These are phyloP conservation scores for Otatea glauca DNA, from an alignment of 176 grass and related monocot species.

Conservation along the genomic window DNA sequence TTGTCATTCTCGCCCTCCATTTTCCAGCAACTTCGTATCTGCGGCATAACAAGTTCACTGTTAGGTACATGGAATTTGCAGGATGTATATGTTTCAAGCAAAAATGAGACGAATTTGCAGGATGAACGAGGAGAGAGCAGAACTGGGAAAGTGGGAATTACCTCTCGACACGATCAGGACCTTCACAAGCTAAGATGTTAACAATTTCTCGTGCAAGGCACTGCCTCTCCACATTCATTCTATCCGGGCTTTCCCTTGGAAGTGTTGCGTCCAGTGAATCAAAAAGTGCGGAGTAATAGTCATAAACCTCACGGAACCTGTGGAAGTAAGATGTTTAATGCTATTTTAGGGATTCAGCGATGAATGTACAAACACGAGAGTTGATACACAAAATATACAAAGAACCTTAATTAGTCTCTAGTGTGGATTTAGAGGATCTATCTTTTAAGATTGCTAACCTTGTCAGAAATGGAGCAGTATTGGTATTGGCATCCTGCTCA, in stretches of 20 bases:
- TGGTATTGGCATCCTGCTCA: conserved; percentile 95
- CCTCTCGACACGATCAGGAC: conserved; percentile 97
- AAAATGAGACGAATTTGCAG: not conserved
- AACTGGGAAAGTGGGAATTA: conserved; percentile 32
- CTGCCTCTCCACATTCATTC: conserved; percentile 96
- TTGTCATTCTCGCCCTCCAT: conserved; percentile 93
- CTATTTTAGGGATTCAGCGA: not conserved
- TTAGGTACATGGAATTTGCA: not conserved
- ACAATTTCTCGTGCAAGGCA: conserved; percentile 98
- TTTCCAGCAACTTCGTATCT: conserved; percentile 96
- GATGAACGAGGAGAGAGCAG: conserved; percentile 4
- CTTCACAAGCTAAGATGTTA: conserved; percentile 95
- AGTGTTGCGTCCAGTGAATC: conserved; percentile 93
- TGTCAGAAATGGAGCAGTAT: conserved; percentile 89
- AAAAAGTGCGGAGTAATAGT: conserved; percentile 94
- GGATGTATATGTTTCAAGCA: not conserved
- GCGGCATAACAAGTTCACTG: conserved; percentile 27
- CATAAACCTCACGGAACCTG: conserved; percentile 92
- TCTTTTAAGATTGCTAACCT: conserved; percentile 55
- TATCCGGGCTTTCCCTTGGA: conserved; percentile 83
- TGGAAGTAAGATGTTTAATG: conserved; percentile 33
- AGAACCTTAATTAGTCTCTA: not conserved
- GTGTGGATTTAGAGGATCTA: not conserved
- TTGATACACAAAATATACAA: not conserved
- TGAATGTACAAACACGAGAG: not conserved